These are phyloP conservation scores for Pleochaeta shiraiana DNA, from an alignment of 2,329 filamentous ascomycete species.

Conservation along the genomic window DNA sequence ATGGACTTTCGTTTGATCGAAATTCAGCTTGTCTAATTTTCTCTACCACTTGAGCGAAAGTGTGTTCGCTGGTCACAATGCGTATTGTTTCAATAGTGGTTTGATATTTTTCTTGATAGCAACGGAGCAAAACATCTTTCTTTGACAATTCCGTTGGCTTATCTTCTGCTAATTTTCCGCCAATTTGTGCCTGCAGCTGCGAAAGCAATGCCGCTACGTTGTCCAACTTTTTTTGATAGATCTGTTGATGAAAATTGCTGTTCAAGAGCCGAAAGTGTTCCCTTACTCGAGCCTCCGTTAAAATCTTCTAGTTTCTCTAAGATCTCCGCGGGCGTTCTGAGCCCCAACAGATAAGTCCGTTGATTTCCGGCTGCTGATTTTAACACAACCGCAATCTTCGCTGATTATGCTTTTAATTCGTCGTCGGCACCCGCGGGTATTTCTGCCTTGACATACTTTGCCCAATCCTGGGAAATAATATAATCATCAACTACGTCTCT, in stretches of 20 bases:
- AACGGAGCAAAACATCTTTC: not conserved
- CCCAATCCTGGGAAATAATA: not conserved
- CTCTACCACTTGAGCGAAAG: not conserved
- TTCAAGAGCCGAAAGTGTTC: not conserved
- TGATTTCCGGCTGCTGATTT: not conserved
- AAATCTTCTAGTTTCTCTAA: not conserved
- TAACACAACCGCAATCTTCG: not conserved
- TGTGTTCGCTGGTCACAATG: not conserved
- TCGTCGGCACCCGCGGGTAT: not conserved
- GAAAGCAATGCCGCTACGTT: not conserved
- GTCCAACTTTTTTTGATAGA: not conserved
- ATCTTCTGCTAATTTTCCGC: not conserved
- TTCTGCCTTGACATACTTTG: not conserved
- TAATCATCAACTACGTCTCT: not conserved
- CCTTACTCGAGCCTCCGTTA: not conserved
- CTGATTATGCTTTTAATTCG: not conserved
- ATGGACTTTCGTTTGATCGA: not conserved
- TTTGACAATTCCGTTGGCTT: not conserved
- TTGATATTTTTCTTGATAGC: not conserved
- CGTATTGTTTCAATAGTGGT: not conserved
- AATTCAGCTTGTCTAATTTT: not conserved
- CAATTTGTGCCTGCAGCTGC: not conserved
- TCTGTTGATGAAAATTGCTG: not conserved
- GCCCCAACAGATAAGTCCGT: not conserved
- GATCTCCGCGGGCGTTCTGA: not conserved